These are phyloP conservation scores for Aspergillus steynii DNA, from an alignment of 495 filamentous ascomycete genomes.

Conservation along the genomic window DNA sequence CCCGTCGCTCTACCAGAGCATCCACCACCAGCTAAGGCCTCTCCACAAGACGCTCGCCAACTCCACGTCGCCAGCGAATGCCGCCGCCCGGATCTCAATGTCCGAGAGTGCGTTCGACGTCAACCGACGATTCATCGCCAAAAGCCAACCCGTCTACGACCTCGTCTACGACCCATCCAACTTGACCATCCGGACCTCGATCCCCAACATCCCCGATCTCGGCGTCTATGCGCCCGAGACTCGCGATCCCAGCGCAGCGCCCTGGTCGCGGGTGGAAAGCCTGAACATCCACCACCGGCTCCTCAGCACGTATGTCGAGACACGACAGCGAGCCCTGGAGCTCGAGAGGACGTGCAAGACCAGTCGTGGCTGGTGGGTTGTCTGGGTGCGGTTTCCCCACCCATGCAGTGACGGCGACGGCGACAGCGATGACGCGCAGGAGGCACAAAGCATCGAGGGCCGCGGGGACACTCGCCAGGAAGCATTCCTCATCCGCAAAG, in stretches of 20 bases:
- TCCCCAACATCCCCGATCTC: constrained; percentile 86
- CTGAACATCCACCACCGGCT: constrained; percentile 87
- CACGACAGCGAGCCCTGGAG: constrained; percentile 58
- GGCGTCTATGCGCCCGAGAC: constrained; percentile 15
- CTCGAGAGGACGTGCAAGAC: constrained; percentile 91
- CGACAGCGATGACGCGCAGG: constrained; percentile 20
- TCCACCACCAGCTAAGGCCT: constrained; percentile 80
- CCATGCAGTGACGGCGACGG: constrained; percentile 14
- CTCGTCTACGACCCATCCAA: constrained; percentile 80
- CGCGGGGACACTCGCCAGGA: constrained; percentile 53
- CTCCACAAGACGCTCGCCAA: constrained; percentile 69
- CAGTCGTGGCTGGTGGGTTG: constrained; percentile 90
- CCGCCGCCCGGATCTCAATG: constrained; percentile 47
- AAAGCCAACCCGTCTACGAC: constrained; percentile 66
- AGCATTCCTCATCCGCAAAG: constrained; percentile 76
- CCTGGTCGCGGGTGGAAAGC: constrained; percentile 83
- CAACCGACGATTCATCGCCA: constrained; percentile 28
- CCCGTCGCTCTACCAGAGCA: constrained; percentile 71
- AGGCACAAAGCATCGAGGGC: constrained; percentile 20
- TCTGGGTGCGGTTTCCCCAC: constrained; percentile 77
- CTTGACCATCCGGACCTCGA: constrained; percentile 75
- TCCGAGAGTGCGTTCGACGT: constrained; percentile 27
- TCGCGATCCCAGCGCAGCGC: constrained; percentile 17
- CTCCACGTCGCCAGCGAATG: constrained; percentile 61
- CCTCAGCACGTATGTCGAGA: constrained; percentile 69